Base-by-base conservation (phyloP, 2,329 filamentous ascomycete species). In the Tolypocladium album region DNA sequence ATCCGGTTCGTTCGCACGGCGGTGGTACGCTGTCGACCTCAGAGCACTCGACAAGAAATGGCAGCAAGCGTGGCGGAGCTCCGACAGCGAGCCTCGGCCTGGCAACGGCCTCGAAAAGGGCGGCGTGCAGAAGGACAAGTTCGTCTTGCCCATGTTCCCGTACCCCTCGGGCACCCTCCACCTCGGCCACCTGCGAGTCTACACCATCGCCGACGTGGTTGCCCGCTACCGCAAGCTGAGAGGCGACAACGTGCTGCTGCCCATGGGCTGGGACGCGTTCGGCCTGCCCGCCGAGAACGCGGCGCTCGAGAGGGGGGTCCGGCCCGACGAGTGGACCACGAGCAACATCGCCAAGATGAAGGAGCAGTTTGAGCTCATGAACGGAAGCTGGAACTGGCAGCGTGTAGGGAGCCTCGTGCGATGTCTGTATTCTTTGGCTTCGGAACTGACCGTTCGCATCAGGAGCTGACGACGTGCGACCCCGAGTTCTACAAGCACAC, bases 211-310 rank as follows among this genome's bases (percentile, higher is more conserved):
- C 62, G 92, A 96, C 76, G 88, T 92, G 12, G 76, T 96, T 58
- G 86, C 90, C 17, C 83, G 92, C 59, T 95, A 87, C 69, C 84
- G 87, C 67, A 82, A 81, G 34, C 85, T 96, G 75, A 85, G 87
- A 65, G 91, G 91, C 20, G 80, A 85, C 65, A 76, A 88, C 59
- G 90, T 95, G 39, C 74, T 95, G 58, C 83, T 96, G 64, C 90
- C 92, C n/a, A 96, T 96, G 82, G 92, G 92, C 13, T 96, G 92
- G 91, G 92, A 96, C 78, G 89, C 90, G 6, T 96, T 96, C 75
- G 92, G 92, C 2, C 77, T 96, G 60, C 92, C 92, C 13, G 92
- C 92, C 52, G 92, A 96, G 73, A 96, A 96, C 75, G 92, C 92
- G 22, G 92, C 92, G 11, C 88, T 95, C 60, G 90, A 95, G 74